A percentile compares a stretch with the other conserved stretches of the same genome.
Conservation (phyloP, 495 filamentous ascomycete genomes). For the Aspergillus asperescens region DNA sequence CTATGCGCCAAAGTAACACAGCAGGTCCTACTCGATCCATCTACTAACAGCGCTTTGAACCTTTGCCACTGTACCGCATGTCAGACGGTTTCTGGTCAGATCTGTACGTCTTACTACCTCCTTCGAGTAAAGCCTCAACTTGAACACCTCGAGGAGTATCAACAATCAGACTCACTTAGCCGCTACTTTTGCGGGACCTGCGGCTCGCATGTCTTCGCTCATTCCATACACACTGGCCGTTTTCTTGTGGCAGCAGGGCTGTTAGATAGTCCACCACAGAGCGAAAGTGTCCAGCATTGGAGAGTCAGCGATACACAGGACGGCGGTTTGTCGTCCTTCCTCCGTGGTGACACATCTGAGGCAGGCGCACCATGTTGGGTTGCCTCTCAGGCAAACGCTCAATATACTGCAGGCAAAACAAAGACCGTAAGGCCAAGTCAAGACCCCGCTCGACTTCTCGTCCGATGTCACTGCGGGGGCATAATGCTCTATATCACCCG, state of each 20-base stretch:
- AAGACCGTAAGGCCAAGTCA: background rate
- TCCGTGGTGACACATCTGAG: constrained; percentile 24
- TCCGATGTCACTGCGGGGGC: constrained; percentile 40
- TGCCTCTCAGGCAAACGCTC: constrained; percentile 16
- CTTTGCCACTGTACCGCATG: constrained; percentile 65
- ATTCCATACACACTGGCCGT: constrained; percentile 24
- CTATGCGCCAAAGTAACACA: constrained; percentile 49
- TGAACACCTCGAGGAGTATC: constrained; percentile 43
- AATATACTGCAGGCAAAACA: background rate
- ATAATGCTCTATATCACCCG: constrained; percentile 41
- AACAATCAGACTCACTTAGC: constrained; percentile 39
- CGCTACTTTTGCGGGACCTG: constrained; percentile 68
- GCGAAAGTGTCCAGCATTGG: constrained; percentile 42
- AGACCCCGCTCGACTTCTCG: constrained; percentile 22
- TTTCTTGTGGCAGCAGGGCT: constrained; percentile 44
- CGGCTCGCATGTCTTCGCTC: constrained; percentile 56
- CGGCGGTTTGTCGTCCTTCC: constrained; percentile 52
- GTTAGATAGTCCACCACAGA: constrained; percentile 28
- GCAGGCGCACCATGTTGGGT: constrained; percentile 18
- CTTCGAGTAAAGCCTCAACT: constrained; percentile 33
- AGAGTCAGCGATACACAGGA: constrained; percentile 49
- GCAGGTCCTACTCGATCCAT: constrained; percentile 33
- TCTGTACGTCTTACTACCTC: constrained; percentile 50
- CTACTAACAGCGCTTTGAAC: constrained; percentile 26
- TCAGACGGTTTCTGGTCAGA: constrained; percentile 53